These are phyloP conservation scores for Lophium mytilinum DNA, from an alignment of 495 filamentous ascomycete species.

Conservation along the genomic window DNA sequence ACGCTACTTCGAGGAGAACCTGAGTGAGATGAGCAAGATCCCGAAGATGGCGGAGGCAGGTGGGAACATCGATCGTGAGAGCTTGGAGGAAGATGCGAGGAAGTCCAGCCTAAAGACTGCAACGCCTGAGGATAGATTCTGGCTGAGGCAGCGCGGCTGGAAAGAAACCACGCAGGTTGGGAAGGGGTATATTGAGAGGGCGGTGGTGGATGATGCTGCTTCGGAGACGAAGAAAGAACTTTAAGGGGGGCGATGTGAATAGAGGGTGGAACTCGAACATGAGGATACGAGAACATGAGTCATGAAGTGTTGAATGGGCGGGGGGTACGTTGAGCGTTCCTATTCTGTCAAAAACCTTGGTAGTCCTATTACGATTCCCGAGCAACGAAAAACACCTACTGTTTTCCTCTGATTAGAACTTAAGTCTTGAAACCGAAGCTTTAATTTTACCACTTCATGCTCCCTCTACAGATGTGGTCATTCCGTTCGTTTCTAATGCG, in stretches of 20 bases:
- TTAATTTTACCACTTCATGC: too few relatives aligned
- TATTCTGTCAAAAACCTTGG: too few relatives aligned
- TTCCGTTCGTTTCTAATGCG: too few relatives aligned
- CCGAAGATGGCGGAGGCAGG: conserved; percentile 32
- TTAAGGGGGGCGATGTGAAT: not conserved
- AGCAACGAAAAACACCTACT: too few relatives aligned
- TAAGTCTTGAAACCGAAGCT: too few relatives aligned
- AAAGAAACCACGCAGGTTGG: conserved; percentile 53
- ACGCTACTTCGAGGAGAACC: conserved; percentile 57
- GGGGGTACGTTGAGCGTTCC: too few relatives aligned
- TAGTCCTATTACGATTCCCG: too few relatives aligned
- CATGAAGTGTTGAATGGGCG: too few relatives aligned
- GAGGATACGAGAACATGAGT: too few relatives aligned
- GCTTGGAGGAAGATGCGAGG: conserved; percentile 64
- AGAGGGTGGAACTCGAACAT: too few relatives aligned
- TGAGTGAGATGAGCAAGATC: conserved; percentile 34
- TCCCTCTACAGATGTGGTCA: too few relatives aligned
- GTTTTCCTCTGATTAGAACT: too few relatives aligned
- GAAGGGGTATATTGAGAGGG: conserved; percentile 45
- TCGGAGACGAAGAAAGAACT: conserved; percentile 46
- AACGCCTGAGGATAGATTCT: conserved; percentile 58
- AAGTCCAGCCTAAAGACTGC: conserved; percentile 41
- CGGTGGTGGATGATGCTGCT: conserved; percentile 27
- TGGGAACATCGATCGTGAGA: conserved; percentile 34
- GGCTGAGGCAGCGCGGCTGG: conserved; percentile 57